phyloP scores from a whole-genome alignment of 78 protist species.

The Monosiga brevicollis region DNA sequence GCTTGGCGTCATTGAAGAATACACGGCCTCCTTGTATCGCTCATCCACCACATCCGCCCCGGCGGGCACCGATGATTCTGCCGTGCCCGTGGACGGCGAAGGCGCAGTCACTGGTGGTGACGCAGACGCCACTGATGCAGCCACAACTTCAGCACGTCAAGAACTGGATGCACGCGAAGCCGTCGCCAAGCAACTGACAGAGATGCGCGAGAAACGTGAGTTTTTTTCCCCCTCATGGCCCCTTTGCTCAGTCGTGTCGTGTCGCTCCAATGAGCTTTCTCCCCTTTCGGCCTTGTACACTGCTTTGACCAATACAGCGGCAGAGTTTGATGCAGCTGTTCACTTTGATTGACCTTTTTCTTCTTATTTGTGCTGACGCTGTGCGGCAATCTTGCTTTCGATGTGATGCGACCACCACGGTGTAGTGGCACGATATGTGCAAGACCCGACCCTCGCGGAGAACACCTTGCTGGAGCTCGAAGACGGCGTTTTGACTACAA shows the following conservation, averaged over 20 bases:
- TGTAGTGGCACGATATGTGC: too few species aligned
- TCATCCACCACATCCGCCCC: too few species aligned
- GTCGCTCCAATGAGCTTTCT: neutral
- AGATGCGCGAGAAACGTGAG: neutral
- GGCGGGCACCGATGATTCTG: too few species aligned
- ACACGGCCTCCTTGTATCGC: too few species aligned
- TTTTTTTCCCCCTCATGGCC: neutral
- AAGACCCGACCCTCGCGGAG: too few species aligned
- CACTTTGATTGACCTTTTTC: neutral
- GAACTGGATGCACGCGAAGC: too few species aligned
- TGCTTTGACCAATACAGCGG: neutral
- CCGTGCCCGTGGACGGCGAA: too few species aligned
- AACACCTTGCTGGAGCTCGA: neutral
- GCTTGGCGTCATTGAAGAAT: too few species aligned
- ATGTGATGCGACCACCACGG: neutral
- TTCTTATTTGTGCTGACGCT: neutral
- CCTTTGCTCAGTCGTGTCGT: neutral
- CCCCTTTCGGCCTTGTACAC: neutral
- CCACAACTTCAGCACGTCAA: too few species aligned
- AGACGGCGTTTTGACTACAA: neutral
- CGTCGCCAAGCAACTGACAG: too few species aligned
- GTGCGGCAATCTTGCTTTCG: neutral
- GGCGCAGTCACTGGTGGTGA: too few species aligned
- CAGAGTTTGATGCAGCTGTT: neutral
- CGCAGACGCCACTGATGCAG: too few species aligned